Conservation (phyloP, 805 yeast genomes). For the Teunomyces pallodes region DNA sequence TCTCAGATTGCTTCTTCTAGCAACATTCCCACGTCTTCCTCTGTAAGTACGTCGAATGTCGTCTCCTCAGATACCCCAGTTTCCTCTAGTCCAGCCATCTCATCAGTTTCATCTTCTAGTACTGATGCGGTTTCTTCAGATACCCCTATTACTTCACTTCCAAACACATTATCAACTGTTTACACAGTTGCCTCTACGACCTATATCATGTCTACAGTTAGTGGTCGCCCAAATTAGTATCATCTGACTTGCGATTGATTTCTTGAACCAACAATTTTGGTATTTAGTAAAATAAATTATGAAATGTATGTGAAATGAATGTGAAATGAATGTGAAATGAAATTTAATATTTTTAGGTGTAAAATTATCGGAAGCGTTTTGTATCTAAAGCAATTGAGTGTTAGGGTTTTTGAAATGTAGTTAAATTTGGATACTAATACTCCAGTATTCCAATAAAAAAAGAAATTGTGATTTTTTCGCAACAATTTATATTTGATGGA, state of each 20-base stretch:
- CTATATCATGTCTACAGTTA: conserved; percentile 3
- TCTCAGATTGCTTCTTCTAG: not conserved
- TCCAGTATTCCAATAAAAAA: too few relatives aligned
- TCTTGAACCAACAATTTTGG: too few relatives aligned
- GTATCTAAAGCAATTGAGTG: too few relatives aligned
- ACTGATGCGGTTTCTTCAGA: not conserved
- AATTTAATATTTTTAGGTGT: too few relatives aligned
- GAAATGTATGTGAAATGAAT: not conserved
- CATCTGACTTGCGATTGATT: not conserved
- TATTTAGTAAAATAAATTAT: not conserved
- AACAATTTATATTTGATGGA: not conserved
- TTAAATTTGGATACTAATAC: too few relatives aligned
- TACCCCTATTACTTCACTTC: not conserved
- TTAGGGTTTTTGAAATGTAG: too few relatives aligned
- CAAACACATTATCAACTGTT: conserved; percentile 3
- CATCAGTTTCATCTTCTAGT: not conserved
- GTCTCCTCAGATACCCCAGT: too few relatives aligned
- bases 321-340: not conserved
- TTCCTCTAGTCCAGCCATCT: not conserved
- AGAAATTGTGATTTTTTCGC: not conserved
- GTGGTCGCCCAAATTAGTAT: not conserved
- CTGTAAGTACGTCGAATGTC: too few relatives aligned
- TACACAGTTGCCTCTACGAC: conserved; percentile 7
- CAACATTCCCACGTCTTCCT: not conserved
- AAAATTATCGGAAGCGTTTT: too few relatives aligned